Conservation (phyloP, 1,284 basidiomycete species). For the Ustilago tritici region DNA sequence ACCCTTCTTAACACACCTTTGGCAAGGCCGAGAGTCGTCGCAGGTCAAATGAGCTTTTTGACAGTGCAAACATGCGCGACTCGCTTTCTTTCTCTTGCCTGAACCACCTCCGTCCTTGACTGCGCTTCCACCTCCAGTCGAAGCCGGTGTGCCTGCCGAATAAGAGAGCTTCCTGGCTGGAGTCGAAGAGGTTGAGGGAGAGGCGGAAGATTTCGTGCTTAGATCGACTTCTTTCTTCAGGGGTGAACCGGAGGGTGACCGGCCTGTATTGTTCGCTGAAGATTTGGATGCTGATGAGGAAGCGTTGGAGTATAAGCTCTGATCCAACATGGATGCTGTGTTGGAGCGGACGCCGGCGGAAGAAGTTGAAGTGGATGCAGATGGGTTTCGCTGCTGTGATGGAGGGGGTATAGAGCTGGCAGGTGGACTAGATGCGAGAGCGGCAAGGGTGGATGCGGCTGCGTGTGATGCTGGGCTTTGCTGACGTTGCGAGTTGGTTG, state of each 20-base stretch:
- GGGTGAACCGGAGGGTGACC: constrained; percentile 33
- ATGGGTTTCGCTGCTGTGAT: not conserved
- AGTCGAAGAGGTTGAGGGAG: not conserved
- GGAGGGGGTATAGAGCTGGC: constrained; percentile 14
- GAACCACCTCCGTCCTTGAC: constrained; percentile 21
- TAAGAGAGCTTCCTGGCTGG: not conserved
- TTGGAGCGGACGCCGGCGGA: constrained; percentile 22
- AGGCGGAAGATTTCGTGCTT: constrained; percentile 17
- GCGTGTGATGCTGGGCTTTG: constrained; percentile 48
- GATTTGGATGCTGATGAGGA: constrained; percentile 26
- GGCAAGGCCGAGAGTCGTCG: constrained; percentile 94
- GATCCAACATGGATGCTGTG: constrained; percentile 30
- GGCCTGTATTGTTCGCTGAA: not conserved
- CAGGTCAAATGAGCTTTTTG: constrained; percentile 95
- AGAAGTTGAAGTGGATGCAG: not conserved
- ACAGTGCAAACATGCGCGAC: constrained; percentile 91
- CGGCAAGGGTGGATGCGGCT: constrained; percentile 43
- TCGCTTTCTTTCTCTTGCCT: constrained; percentile 79
- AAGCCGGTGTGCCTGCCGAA: constrained; percentile 12
- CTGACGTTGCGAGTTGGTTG: constrained; percentile 35
- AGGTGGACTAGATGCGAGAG: constrained; percentile 39
- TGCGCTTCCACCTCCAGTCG: constrained; percentile 4
- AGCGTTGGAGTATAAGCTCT: constrained; percentile 43
- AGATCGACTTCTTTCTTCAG: constrained; percentile 40
- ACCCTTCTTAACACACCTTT: constrained; percentile 92